A percentile compares a stretch with the other conserved stretches of the same genome.
These are phyloP conservation scores for Mycena alexandri DNA, from an alignment of 768 basidiomycete species.

Conservation along the genomic window DNA sequence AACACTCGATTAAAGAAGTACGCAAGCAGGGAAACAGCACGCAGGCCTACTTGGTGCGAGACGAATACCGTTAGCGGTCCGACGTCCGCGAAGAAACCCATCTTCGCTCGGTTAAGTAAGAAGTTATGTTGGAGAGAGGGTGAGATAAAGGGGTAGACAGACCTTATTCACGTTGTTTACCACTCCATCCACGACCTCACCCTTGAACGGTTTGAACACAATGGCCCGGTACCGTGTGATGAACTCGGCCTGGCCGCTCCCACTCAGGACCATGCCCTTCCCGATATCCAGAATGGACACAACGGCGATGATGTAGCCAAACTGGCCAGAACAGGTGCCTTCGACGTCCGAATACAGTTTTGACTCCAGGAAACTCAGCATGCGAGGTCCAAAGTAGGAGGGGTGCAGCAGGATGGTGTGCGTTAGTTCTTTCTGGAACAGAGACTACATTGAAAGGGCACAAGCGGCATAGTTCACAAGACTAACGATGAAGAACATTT, in stretches of 20 bases:
- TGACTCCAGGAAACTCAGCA: slow-evolving; percentile 92
- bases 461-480: slow-evolving; percentile 18
- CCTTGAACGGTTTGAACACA: slow-evolving; percentile 99
- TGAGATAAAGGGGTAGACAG: slow-evolving; percentile 40
- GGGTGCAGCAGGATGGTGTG: slow-evolving; percentile 98
- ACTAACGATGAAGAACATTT: slow-evolving; percentile 83
- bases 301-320: slow-evolving; percentile 95
- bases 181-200: slow-evolving; percentile 96
- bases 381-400: slow-evolving; percentile 97
- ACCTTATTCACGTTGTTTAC: slow-evolving; percentile 98
- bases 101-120: slow-evolving; percentile 61
- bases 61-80: slow-evolving; percentile 96
- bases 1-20: slow-evolving; percentile 15
- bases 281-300: slow-evolving; percentile 93
- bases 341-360: slow-evolving; percentile 97
- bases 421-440: slow-evolving; percentile 89
- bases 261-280: slow-evolving; percentile 91
- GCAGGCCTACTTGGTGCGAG: slow-evolving; percentile 84
- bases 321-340: slow-evolving; percentile 95
- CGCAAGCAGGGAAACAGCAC: slow-evolving; percentile 1
- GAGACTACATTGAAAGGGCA: slow-evolving; percentile 27
- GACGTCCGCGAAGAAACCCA: slow-evolving; percentile 98
- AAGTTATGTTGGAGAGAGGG: neutral
- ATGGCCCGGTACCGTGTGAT: slow-evolving; percentile 94
- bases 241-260: slow-evolving; percentile 97